Conservation (phyloP, 2,329 filamentous ascomycete genomes). For the Pseudogymnoascus sp. region DNA sequence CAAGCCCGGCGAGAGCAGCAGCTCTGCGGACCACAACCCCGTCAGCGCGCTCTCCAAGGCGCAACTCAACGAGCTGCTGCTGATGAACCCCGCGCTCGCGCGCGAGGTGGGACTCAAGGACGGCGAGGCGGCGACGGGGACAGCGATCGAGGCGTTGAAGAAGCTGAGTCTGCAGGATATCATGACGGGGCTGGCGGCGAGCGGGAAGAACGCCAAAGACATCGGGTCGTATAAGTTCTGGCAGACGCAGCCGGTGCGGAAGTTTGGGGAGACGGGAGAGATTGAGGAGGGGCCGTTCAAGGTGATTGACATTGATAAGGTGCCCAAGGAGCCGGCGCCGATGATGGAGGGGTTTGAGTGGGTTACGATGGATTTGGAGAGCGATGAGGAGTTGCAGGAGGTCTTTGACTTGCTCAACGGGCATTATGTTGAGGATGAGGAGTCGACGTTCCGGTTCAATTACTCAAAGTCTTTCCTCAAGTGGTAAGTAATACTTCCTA, state of each 20-base stretch:
- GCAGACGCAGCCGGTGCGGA: conserved; percentile 91
- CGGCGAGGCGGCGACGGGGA: conserved; percentile 29
- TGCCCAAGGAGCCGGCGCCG: conserved; percentile 66
- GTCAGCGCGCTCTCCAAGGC: conserved; percentile 42
- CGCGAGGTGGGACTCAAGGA: conserved; percentile 41
- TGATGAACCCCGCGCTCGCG: conserved; percentile 63
- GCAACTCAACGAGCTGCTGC: conserved; percentile 57
- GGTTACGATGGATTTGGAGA: conserved; percentile 78
- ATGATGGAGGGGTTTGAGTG: conserved; percentile 85
- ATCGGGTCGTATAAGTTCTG: conserved; percentile 98
- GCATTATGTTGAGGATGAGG: conserved; percentile 95
- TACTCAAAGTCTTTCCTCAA: conserved; percentile 83
- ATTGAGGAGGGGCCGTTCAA: conserved; percentile 76
- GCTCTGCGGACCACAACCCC: conserved; percentile 39
- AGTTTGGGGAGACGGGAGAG: conserved; percentile 56
- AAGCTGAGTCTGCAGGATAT: conserved; percentile 61
- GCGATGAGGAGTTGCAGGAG: conserved; percentile 73
- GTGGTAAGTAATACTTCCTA: conserved; percentile 50
- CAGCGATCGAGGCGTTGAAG: conserved; percentile 46
- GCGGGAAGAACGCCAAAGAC: conserved; percentile 85
- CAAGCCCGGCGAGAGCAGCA: conserved; percentile 24
- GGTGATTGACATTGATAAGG: conserved; percentile 65
- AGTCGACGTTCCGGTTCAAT: conserved; percentile 95
- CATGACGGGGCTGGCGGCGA: conserved; percentile 65
- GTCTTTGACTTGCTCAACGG: conserved; percentile 84